Evolutionary conservation across 331 rosid genomes (phyloP), one percentile per base, ranked within the genome.

Genomic region (Prunus yedoensis): DNA sequence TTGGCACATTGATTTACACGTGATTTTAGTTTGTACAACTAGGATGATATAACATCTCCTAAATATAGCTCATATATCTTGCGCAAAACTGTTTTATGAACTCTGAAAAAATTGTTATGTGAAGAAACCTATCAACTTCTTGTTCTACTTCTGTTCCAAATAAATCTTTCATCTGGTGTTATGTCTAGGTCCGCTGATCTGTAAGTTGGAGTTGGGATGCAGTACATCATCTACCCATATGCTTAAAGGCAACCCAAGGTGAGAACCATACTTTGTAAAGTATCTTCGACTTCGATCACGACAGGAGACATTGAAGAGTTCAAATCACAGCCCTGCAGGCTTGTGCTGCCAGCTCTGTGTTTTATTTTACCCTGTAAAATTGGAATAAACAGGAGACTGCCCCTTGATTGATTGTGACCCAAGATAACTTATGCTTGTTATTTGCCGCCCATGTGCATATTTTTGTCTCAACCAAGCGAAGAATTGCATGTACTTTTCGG

Each of bases 161-260:
- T 23, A 57, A 38, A 51, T 38, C 18, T 57, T 21, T 43, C 25
- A 9, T 57, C 54, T 58, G 54, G 17, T 18, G 4, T 8, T 41
- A 43, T 43, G 58, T 73, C 27, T 16, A 58, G 57, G 58, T 41
- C 66, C 4, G 9, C 51, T 53, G 12, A 73, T 45, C 66, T 43
- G 68, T 23, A 73, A 43, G 56, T 73, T 27, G 77, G 45, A 25
- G 62, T 5, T 25, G 77, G 66, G 57, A 58, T 5, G 17, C 47
- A 58, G 67, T 28, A 30, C 67, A 16, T 28, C 67, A 16, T 28
- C 4, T 62, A 14, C 46, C 23, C 23, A 16, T 15, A 30, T 27
- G 67, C 32, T 16, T 62, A 15, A 28, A 16, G 46, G 17, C 67
- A 52, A 16, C 60, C 74, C 25, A 9, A 8, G 27, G 11, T 16